Evolutionary conservation across 2,329 filamentous ascomycete genomes (phyloP).

Genomic region (Neonectria ditissima): DNA sequence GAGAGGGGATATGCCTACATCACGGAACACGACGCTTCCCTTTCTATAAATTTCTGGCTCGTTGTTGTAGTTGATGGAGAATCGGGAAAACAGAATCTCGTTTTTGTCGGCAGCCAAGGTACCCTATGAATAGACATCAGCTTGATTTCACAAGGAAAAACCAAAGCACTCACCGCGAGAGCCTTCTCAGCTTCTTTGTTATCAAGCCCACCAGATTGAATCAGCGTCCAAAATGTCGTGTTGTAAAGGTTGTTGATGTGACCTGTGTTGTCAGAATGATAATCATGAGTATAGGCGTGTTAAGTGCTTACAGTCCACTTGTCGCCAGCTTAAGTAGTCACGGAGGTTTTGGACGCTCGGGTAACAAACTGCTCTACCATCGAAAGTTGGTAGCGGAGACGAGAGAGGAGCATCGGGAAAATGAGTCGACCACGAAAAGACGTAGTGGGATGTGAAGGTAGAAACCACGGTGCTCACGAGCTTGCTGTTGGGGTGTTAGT

Average conservation of each 20-base stretch:
- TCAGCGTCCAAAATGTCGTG: conserved; percentile 93
- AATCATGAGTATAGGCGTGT: neutral
- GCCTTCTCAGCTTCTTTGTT: conserved; percentile 83
- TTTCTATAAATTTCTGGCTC: conserved; percentile 94
- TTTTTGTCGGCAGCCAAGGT: conserved; percentile 91
- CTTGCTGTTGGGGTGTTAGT: conserved; percentile 69
- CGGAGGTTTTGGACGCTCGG: conserved; percentile 84
- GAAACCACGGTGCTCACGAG: conserved; percentile 91
- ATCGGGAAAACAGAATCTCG: conserved; percentile 90
- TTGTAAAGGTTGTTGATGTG: conserved; percentile 99
- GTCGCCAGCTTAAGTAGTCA: conserved; percentile 97
- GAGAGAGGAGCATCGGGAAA: conserved; percentile 80
- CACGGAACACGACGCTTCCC: conserved; percentile 88
- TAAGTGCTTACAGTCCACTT: conserved; percentile 83
- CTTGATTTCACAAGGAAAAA: neutral
- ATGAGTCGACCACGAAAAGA: conserved; percentile 80
- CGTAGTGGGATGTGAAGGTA: conserved; percentile 92
- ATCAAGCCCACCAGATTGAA: conserved; percentile 80
- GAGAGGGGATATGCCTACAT: conserved; percentile 62
- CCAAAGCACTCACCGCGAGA: conserved; percentile 70
- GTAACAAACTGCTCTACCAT: conserved; percentile 91
- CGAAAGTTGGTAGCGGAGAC: conserved; percentile 86
- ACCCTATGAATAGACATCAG: conserved; percentile 65
- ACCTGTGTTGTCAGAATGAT: conserved; percentile 61
- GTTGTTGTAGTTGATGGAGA: conserved; percentile 97